Percentiles rank a stretch among this genome's conserved stretches.
Evolutionary conservation across 805 yeast genomes (phyloP).

Genomic region (Ogataea zsoltii): DNA sequence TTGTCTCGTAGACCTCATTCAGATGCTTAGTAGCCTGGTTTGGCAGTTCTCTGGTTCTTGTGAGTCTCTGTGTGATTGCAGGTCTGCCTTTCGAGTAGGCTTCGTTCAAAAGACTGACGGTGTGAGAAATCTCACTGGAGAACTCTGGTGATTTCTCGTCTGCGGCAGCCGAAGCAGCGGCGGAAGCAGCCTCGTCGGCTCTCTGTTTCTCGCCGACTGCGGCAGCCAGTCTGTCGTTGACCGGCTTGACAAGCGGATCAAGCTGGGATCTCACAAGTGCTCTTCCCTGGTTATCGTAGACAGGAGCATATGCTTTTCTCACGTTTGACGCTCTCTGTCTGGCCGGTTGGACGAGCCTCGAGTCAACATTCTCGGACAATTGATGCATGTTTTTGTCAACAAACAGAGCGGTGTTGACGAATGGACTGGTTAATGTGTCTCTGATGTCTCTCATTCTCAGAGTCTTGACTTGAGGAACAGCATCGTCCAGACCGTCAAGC

Average conservation of each 20-base stretch:
- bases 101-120: constrained; percentile 43
- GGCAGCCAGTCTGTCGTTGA: constrained; percentile 54
- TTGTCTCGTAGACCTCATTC: constrained; percentile 39
- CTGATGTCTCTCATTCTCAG: constrained; percentile 50
- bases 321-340: constrained; percentile 46
- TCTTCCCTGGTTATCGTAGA: constrained; percentile 60
- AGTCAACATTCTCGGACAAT: constrained; percentile 34
- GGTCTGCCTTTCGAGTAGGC: constrained; percentile 42
- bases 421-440: constrained; percentile 53
- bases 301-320: constrained; percentile 49
- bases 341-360: constrained; percentile 46
- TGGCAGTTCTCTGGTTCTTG: constrained; percentile 36
- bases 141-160: constrained; percentile 37
- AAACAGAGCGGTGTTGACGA: constrained; percentile 40
- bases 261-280: constrained; percentile 61
- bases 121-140: constrained; percentile 57
- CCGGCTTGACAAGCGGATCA: constrained; percentile 63
- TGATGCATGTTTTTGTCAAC: constrained; percentile 37
- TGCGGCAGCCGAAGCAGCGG: too few relatives aligned
- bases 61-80: constrained; percentile 29
- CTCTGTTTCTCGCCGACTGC: constrained; percentile 27
- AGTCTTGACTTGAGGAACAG: constrained; percentile 60
- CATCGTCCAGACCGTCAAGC: constrained; percentile 57
- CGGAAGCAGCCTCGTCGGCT: not conserved
- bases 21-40: constrained; percentile 36